phyloP scores from a whole-genome alignment of 176 grass and related monocot species.

The Cenchrus purpureus region DNA sequence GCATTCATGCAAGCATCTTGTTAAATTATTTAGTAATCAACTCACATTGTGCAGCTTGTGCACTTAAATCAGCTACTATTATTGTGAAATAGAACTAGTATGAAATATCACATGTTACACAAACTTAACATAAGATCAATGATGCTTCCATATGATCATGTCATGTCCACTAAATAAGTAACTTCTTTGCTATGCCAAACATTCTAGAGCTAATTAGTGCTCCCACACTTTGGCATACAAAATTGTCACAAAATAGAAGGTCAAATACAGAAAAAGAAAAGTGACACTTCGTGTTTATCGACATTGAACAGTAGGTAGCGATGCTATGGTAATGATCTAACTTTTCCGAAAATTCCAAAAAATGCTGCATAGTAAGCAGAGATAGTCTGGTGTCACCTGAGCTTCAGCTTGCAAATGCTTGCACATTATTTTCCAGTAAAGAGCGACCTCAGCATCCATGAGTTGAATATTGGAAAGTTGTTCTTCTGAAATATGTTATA shows the following conservation, averaged over 20 bases:
- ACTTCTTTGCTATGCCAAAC: not conserved
- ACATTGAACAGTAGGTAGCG: conserved; percentile 30
- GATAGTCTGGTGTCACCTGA: conserved; percentile 60
- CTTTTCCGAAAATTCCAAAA: conserved; percentile 28
- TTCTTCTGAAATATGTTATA: conserved; percentile 53
- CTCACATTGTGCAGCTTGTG: not conserved
- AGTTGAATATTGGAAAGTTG: conserved; percentile 55
- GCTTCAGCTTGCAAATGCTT: conserved; percentile 91
- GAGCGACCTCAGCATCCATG: conserved; percentile 83
- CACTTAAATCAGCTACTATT: conserved; percentile 7
- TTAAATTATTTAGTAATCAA: not conserved
- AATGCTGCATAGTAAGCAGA: conserved; percentile 16
- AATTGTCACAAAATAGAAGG: not conserved
- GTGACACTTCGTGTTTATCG: not conserved
- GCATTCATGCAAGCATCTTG: not conserved
- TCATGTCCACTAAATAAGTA: not conserved
- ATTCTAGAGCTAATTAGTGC: not conserved
- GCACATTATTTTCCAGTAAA: conserved; percentile 93
- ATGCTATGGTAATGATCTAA: conserved; percentile 13
- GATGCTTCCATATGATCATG: not conserved
- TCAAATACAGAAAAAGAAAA: conserved; percentile 6
- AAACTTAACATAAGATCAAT: conserved; percentile 14
- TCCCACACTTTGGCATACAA: not conserved
- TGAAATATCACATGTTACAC: not conserved
- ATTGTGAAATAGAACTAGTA: conserved; percentile 6